Evolutionary conservation across 129 eudicot species (phyloP), one percentile per base, ranked within the genome.

Genomic region (Apium graveolens): DNA sequence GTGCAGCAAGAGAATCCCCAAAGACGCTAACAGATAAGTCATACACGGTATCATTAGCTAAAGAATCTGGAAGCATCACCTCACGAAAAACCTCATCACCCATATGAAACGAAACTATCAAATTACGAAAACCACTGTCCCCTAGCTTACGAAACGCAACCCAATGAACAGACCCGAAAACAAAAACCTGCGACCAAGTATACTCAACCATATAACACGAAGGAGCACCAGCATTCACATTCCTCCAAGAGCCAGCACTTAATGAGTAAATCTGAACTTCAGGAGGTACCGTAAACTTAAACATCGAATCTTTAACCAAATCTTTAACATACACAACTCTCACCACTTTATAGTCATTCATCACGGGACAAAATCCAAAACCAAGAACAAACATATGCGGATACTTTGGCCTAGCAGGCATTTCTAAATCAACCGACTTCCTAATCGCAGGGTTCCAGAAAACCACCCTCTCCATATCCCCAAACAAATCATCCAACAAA

Each of bases 361-460:
- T 84, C 26, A 18, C 34, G 0, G 79, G 85, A 70, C 89, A 85
- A 81, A 83, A 85, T 12, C 96, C 96, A 74, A 88, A 88, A 65
- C 92, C 92, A 37, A 90, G 84, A 7, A 85, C 91, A 82, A 80
- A 80, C 55, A 38, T 39, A 16, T 81, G 80, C 34, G 85, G 79
- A 39, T 29, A 70, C 2, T 37, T 49, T 2, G 84, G 85, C 35
- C 79, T 80, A 32, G 57, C 65, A 20, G 85, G 83, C 48, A 73
- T 29, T 1, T 12, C 53, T 38, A 86, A 60, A 29, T 31, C 35
- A 32, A 82, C 69, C 14, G 78, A 55, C 76, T 79, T 88, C 35
- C 77, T 79, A 81, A 88, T 80, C 6, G 85, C 79, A 4, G 89
- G 96, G 76, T 90, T 90, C 92, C 96, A 90, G 6, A 90, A 20